Evolutionary conservation across 208 protist species (phyloP).

Genomic region (Crithidia expoeki): DNA sequence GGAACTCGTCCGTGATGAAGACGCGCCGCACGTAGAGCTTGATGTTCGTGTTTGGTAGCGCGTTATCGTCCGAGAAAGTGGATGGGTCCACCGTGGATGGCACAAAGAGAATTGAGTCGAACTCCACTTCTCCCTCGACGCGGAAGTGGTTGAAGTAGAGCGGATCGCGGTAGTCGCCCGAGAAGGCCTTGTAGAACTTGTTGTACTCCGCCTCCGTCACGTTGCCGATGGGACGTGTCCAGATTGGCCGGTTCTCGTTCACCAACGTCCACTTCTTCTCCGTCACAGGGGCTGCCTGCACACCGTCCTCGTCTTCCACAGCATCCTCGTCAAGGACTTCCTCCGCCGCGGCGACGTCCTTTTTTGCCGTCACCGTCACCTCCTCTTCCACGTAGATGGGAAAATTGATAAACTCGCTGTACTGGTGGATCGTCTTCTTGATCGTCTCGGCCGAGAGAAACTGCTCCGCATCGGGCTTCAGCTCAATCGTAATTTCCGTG

Average conservation of each 20-base stretch:
- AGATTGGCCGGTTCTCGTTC: conserved; percentile 99
- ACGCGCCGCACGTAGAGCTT: conserved; percentile 98
- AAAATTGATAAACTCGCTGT: conserved; percentile 99
- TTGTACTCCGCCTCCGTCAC: conserved; percentile 99
- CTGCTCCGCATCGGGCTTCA: conserved; percentile 97
- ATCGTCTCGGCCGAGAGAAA: conserved; percentile 95
- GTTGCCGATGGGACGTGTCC: conserved; percentile 94
- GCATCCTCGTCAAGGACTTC: conserved; percentile 44
- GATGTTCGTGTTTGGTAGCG: conserved; percentile 75
- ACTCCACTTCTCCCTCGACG: conserved; percentile 98
- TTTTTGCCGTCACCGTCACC: conserved; percentile 71
- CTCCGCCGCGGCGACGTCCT: conserved; percentile 80
- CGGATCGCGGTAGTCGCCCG: conserved; percentile 94
- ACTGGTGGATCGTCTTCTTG: conserved; percentile 95
- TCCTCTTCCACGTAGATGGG: conserved; percentile 96
- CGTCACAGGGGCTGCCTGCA: conserved; percentile 59
- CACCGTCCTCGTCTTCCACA: conserved; percentile 42
- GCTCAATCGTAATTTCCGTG: conserved; percentile 96
- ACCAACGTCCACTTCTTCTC: conserved; percentile 94
- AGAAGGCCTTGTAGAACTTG: conserved; percentile 98
- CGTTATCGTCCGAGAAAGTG: conserved; percentile 87
- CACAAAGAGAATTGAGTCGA: conserved; percentile 98
- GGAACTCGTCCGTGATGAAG: conserved; percentile 99
- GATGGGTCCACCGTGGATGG: conserved; percentile 90
- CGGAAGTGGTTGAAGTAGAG: conserved; percentile 97